phyloP scores from a whole-genome alignment of 176 grass and related monocot species.

The Dactylis glomerata region DNA sequence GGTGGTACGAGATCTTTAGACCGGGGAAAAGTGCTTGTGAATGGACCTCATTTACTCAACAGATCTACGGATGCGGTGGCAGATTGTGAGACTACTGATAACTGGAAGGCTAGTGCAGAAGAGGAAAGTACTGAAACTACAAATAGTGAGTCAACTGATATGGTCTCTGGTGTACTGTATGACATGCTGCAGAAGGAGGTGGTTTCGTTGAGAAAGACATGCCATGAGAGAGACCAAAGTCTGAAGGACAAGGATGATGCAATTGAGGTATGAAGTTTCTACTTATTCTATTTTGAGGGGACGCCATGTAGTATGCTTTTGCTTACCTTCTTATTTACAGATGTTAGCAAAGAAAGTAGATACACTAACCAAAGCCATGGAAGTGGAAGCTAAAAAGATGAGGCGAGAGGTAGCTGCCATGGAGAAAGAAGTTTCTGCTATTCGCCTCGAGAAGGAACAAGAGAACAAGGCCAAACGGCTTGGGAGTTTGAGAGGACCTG shows the following conservation, averaged over 20 bases:
- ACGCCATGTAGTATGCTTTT: neutral
- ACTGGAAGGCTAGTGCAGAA: slow-evolving; percentile 45
- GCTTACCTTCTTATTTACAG: slow-evolving; percentile 33
- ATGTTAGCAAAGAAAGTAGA: slow-evolving; percentile 94
- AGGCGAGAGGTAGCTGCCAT: slow-evolving; percentile 78
- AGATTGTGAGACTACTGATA: slow-evolving; percentile 43
- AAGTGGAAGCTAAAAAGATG: slow-evolving; percentile 96
- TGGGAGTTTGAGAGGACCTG: slow-evolving; percentile 63
- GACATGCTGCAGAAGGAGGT: slow-evolving; percentile 95
- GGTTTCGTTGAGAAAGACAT: slow-evolving; percentile 73
- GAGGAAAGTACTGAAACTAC: slow-evolving; percentile 48
- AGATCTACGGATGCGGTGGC: slow-evolving; percentile 50
- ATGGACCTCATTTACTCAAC: slow-evolving; percentile 60
- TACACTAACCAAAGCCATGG: slow-evolving; percentile 90
- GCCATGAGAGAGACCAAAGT: slow-evolving; percentile 87
- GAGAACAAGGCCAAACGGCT: slow-evolving; percentile 67
- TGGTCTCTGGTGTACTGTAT: slow-evolving; percentile 83
- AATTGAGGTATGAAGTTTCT: slow-evolving; percentile 66
- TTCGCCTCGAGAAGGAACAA: slow-evolving; percentile 74
- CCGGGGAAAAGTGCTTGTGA: slow-evolving; percentile 42
- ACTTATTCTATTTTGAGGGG: slow-evolving; percentile 18
- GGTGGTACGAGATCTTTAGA: slow-evolving; percentile 73
- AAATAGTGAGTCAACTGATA: slow-evolving; percentile 50
- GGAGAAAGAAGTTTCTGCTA: slow-evolving; percentile 88
- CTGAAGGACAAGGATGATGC: slow-evolving; percentile 95